Base-by-base conservation (phyloP, 2,329 filamentous ascomycete species). In the Alternaria triticimaculans region DNA sequence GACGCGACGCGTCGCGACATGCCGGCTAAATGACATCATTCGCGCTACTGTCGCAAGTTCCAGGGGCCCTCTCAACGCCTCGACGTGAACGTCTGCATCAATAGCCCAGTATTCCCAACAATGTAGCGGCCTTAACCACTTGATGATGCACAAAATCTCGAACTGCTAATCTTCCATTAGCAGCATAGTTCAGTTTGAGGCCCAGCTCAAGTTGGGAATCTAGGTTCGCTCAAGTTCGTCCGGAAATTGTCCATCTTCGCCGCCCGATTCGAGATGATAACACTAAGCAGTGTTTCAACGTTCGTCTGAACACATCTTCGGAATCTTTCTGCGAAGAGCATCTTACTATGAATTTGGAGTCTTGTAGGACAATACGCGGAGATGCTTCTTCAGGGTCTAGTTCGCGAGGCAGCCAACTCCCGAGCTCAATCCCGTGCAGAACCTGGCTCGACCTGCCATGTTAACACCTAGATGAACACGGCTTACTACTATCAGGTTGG, bases 401-500 rank as follows among this genome's bases (percentile, higher is more conserved):
- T 23, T 25, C 49, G 15, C 12, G 20, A 21, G 20, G 21, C 14
- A 41, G 49, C 14, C 20, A 15, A 37, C 8, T 3, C 20, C 20
- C 23, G 9, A 21, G 28, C 28, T 51, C 12, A 14, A 51, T 51
- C 5, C 28, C 5, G 10, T 51, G 8, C 15, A 7, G 28, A 30
- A n/a, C n/a, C 15, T 33, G n/a, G 14, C 49, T 21, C 20, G 28
- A 23, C 2, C 20, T 53, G 8, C 49, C 51, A 12, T 37, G 8
- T 45, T 26, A 30, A 50, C 28, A 21, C 28, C 59, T 14, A 45
- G 23, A 45, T 30, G 45, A 28, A 45, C 44, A 26, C 58, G 30
- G 51, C 3, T 30, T 49, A 56, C 58, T 60, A 15, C 5, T 48
- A 41, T 20, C 4, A 51, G 54, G 12, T 21, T 55, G 25, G 41